Base-by-base conservation (phyloP, 805 yeast species). In the Cyberlindnera maritima region DNA sequence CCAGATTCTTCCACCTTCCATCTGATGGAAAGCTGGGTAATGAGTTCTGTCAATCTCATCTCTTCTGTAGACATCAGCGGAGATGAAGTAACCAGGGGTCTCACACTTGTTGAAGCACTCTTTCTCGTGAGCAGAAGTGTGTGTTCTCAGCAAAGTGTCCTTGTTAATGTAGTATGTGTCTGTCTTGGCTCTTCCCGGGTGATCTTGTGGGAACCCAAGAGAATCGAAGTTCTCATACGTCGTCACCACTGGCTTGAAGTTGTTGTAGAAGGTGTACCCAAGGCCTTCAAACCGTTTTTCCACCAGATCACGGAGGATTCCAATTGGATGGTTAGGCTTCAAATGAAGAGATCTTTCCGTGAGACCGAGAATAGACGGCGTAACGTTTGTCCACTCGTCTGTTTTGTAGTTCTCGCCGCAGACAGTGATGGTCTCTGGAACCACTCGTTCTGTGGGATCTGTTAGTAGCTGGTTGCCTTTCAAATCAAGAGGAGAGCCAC, bases 1-100 rank as follows among this genome's bases (percentile, higher is more conserved):
- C 98, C 98, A 94, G 2, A 84, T 65, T 49, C 94, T 72, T 2
- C 96, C 97, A 39, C 98, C 99, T 67, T 94, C 99, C 89, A 94
- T 81, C 66, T 94, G 99, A 61, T 94, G 97, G 68, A 94, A 94
- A 0, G 87, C 97, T 1, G 99, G 98, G 63, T 94, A 94, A 65
- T 94, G 99, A 0, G 98, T 90, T 54, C 88, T 76, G 66, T 94
- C 99, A 47, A 94, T 88, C 59, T 92, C 96, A 67, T 94, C 99
- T 59, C 96, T 77, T 60, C 99, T 77, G 62, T 91, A 94, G 10
- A 94, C 99, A 65, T 94, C 99, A 1, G 98, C 99, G 12, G 96
- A 78, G 39, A 94, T 91, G 54, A 94, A 76, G 65, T 87, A 94
- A 0, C 98, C 98, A 0, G 96, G 90, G 0, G 92, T 82, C 23